These are phyloP conservation scores for Phaseolus coccineus DNA, from an alignment of 331 rosid genomes.

Conservation along the genomic window DNA sequence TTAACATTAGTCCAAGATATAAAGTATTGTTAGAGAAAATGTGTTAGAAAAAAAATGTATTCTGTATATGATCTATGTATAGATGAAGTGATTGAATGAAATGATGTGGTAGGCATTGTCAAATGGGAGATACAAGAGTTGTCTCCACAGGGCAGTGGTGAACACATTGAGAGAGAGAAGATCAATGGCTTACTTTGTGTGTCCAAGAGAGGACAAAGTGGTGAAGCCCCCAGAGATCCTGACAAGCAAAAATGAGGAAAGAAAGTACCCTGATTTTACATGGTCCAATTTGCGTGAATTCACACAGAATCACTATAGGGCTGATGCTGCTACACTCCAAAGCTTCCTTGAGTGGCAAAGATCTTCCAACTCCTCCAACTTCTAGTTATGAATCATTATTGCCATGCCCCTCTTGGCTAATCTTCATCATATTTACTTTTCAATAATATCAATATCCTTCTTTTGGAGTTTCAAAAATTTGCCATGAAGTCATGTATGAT, in stretches of 20 bases:
- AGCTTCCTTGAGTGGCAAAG: slow-evolving; percentile 65
- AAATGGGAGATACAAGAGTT: slow-evolving; percentile 68
- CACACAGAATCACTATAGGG: slow-evolving; percentile 69
- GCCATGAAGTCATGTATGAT: too few relatives aligned
- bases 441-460: too few relatives aligned
- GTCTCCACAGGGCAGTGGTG: slow-evolving; percentile 69
- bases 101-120: slow-evolving; percentile 52
- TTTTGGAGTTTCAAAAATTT: too few relatives aligned
- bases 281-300: slow-evolving; percentile 72
- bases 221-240: slow-evolving; percentile 57
- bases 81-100: not conserved
- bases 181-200: slow-evolving; percentile 60
- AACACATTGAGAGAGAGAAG: slow-evolving; percentile 51
- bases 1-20: too few relatives aligned
- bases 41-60: too few relatives aligned
- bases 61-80: too few relatives aligned
- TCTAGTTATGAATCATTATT: too few relatives aligned
- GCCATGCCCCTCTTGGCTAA: too few relatives aligned
- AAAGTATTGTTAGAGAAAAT: too few relatives aligned
- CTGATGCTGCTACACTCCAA: slow-evolving; percentile 72
- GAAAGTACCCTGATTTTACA: slow-evolving; percentile 85
- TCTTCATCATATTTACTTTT: too few relatives aligned
- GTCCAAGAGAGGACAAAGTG: slow-evolving; percentile 59
- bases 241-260: slow-evolving; percentile 45
- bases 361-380: slow-evolving; percentile 45